Percentiles rank a stretch among this genome's conserved stretches.
Conservation (phyloP, 306 rosid species). For the Potentilla sterilis region DNA sequence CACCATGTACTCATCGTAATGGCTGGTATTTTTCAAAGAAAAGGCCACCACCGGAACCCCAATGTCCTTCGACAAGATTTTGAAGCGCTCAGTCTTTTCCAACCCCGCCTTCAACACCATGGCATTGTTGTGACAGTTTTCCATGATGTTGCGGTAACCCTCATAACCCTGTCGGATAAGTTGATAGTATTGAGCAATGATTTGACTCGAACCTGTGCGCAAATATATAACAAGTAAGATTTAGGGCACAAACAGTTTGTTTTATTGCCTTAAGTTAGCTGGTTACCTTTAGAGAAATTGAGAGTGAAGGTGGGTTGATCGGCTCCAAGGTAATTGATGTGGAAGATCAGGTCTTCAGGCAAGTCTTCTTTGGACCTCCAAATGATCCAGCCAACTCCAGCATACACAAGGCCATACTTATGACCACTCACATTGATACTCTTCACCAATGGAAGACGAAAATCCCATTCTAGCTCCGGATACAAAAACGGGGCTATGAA, state of each 20-base stretch:
- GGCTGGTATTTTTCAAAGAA: conserved; percentile 26
- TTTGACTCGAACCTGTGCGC: conserved; percentile 60
- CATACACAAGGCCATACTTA: conserved; percentile 80
- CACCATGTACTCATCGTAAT: conserved; percentile 43
- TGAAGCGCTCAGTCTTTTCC: conserved; percentile 25
- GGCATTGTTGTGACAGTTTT: conserved; percentile 39
- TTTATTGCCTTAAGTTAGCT: too few relatives aligned
- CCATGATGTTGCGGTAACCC: conserved; percentile 59
- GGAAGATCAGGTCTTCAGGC: conserved; percentile 64
- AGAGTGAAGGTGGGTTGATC: conserved; percentile 41
- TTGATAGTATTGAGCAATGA: conserved; percentile 67
- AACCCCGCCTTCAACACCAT: conserved; percentile 29
- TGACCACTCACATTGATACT: conserved; percentile 89
- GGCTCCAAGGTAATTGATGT: conserved; percentile 40
- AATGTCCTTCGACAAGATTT: conserved; percentile 32
- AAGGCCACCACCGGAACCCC: conserved; percentile 42
- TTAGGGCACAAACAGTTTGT: neutral
- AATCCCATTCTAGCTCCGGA: conserved; percentile 83
- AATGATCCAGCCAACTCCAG: conserved; percentile 71
- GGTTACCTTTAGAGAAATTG: conserved; percentile 36
- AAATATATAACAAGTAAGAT: neutral
- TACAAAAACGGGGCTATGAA: conserved; percentile 77
- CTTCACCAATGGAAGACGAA: conserved; percentile 72
- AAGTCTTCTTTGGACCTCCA: conserved; percentile 66
- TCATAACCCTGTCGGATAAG: conserved; percentile 55